Conservation (phyloP, 306 rosid genomes). For the Ziziphus jujuba region DNA sequence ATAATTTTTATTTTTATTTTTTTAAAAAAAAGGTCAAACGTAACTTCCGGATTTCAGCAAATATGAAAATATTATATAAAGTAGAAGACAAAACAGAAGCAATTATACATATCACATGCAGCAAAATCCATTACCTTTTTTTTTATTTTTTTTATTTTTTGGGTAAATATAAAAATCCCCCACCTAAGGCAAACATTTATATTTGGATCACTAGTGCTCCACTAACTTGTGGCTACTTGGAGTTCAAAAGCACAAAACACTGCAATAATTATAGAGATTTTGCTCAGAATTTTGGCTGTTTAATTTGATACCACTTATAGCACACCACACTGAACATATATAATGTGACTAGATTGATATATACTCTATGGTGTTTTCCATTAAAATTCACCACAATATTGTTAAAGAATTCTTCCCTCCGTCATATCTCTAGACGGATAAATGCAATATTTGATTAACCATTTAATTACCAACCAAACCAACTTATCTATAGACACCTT, state of each 20-base stretch:
- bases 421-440: neutral
- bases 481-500: too few species aligned
- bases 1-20: too few species aligned
- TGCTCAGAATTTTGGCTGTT: neutral
- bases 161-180: too few species aligned
- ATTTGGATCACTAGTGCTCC: neutral
- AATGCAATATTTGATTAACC: too few species aligned
- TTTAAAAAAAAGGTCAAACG: too few species aligned
- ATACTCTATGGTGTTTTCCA: neutral
- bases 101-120: neutral
- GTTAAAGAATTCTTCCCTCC: neutral
- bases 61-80: neutral
- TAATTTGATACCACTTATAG: neutral
- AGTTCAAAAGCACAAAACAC: slow-evolving; percentile 2
- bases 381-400: neutral
- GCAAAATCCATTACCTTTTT: too few species aligned
- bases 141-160: too few species aligned
- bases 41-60: neutral
- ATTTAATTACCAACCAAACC: too few species aligned
- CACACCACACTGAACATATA: neutral
- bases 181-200: too few species aligned
- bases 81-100: neutral
- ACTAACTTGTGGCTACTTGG: slow-evolving; percentile 22
- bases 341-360: too few species aligned
- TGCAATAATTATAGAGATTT: neutral